These are phyloP conservation scores for Penicillium robsamsonii DNA, from an alignment of 495 filamentous ascomycete species.

Conservation along the genomic window DNA sequence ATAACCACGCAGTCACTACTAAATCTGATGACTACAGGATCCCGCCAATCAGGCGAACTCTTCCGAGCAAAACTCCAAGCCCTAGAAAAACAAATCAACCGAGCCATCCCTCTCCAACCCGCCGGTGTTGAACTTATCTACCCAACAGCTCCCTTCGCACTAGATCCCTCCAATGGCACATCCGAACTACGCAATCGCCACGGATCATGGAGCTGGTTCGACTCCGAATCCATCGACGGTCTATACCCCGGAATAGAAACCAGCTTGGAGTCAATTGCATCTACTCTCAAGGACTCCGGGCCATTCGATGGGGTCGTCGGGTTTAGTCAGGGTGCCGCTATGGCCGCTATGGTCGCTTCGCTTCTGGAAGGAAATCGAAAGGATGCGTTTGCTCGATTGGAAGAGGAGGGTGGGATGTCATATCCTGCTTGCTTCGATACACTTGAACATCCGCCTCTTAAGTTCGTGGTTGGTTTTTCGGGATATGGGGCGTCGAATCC, in stretches of 20 bases:
- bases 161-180: neutral
- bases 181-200: conserved; percentile 10
- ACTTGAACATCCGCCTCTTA: too few relatives aligned
- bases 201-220: conserved; percentile 10
- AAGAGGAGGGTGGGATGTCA: neutral
- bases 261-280: neutral
- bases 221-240: conserved; percentile 7
- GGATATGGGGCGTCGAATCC: too few relatives aligned
- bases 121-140: conserved; percentile 1
- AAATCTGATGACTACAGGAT: conserved; percentile 9
- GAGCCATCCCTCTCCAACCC: neutral
- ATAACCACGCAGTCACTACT: neutral
- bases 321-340: conserved; percentile 30
- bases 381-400: neutral
- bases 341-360: conserved; percentile 10
- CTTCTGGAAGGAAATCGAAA: conserved; percentile 6
- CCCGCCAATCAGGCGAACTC: conserved; percentile 16
- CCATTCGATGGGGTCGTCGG: conserved; percentile 39
- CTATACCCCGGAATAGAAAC: neutral
- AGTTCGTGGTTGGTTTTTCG: too few relatives aligned
- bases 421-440: conserved; percentile 5
- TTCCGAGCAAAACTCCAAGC: conserved; percentile 13
- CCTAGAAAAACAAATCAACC: conserved; percentile 10
- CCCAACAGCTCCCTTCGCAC: conserved; percentile 10
- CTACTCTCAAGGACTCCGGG: conserved; percentile 20